A percentile compares a stretch with the other conserved stretches of the same genome.
These are phyloP conservation scores for Russula sp. DNA, from an alignment of 768 basidiomycete species.

Conservation along the genomic window DNA sequence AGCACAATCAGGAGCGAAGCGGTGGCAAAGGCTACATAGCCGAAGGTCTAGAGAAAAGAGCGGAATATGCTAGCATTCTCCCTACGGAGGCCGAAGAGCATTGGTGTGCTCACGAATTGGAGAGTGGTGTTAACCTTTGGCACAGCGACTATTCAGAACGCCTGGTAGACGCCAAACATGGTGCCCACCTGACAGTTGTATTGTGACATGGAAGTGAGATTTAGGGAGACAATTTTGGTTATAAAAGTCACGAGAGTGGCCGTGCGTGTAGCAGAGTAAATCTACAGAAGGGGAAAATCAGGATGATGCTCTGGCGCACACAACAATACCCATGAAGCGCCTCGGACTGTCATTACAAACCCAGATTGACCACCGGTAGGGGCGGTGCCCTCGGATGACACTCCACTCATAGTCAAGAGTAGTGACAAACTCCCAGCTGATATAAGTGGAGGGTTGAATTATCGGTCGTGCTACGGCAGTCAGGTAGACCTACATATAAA, in stretches of 20 bases:
- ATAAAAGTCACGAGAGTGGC: not conserved
- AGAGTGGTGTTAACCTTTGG: not conserved
- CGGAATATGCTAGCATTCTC: not conserved
- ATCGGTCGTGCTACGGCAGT: too few species aligned
- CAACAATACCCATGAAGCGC: not conserved
- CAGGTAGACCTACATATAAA: too few species aligned
- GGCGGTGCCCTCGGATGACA: not conserved
- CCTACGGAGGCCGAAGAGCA: not conserved
- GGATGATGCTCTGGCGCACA: not conserved
- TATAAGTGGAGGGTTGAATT: too few species aligned
- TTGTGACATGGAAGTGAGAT: not conserved
- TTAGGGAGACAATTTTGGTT: not conserved
- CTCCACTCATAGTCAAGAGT: too few species aligned
- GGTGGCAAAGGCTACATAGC: not conserved
- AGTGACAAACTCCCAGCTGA: too few species aligned
- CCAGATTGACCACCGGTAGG: not conserved
- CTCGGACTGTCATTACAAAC: not conserved
- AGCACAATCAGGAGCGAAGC: constrained; percentile 3
- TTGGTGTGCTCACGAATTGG: not conserved
- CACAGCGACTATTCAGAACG: not conserved
- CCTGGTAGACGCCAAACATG: not conserved
- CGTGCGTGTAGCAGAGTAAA: not conserved
- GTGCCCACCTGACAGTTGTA: not conserved
- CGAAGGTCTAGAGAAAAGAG: constrained; percentile 5
- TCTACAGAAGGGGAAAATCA: not conserved